These are phyloP conservation scores for Secale cereale DNA, from an alignment of 176 grass and related monocot species.

Conservation along the genomic window DNA sequence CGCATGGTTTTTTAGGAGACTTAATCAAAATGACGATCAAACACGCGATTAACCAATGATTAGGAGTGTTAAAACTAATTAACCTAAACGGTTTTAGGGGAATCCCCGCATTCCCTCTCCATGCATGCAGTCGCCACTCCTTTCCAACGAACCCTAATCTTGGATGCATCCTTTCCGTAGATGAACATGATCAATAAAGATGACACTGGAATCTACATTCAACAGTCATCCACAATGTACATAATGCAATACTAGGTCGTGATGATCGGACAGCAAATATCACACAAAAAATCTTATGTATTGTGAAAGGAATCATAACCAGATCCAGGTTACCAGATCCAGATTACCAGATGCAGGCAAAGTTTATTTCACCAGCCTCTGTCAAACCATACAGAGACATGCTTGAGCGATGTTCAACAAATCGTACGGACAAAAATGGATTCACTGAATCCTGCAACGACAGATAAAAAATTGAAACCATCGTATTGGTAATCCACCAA, in stretches of 20 bases:
- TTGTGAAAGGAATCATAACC: background rate
- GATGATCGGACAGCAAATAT: background rate
- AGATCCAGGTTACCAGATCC: background rate
- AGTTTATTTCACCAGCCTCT: constrained; percentile 1
- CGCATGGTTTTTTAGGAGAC: too few relatives aligned
- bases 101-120: too few relatives aligned
- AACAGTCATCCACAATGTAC: background rate
- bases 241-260: background rate
- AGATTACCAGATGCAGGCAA: constrained; percentile 3
- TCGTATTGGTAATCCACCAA: background rate
- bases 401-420: constrained; percentile 7
- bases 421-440: constrained; percentile 21
- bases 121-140: too few relatives aligned
- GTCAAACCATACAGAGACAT: background rate
- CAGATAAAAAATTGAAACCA: background rate
- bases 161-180: too few relatives aligned
- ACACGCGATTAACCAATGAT: too few relatives aligned
- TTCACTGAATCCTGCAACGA: background rate
- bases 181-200: too few relatives aligned
- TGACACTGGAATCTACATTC: too few relatives aligned
- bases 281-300: background rate
- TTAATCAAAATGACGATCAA: too few relatives aligned
- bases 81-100: too few relatives aligned
- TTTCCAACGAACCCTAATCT: too few relatives aligned
- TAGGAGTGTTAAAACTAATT: too few relatives aligned